Evolutionary conservation across 495 filamentous ascomycete genomes (phyloP).

Genomic region (Aspergillus indologenus): DNA sequence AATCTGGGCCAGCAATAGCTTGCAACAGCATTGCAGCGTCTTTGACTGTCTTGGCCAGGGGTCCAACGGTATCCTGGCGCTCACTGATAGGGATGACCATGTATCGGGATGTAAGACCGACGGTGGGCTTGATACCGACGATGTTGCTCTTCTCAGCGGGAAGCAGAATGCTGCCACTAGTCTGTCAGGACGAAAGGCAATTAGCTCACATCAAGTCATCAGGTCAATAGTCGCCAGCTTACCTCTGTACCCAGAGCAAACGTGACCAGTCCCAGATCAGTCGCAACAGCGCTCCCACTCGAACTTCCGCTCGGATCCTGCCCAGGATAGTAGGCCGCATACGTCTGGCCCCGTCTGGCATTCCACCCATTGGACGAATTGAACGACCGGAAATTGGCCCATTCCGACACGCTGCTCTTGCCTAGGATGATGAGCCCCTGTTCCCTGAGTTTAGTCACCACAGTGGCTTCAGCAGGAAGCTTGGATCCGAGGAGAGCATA

Average conservation of each 20-base stretch:
- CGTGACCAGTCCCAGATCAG: slow-evolving; percentile 47
- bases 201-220: slow-evolving; percentile 4
- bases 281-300: slow-evolving; percentile 49
- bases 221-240: slow-evolving; percentile 10
- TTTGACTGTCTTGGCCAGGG: slow-evolving; percentile 61
- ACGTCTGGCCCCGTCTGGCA: slow-evolving; percentile 50
- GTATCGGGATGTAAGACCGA: slow-evolving; percentile 61
- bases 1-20: slow-evolving; percentile 56
- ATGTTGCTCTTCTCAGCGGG: slow-evolving; percentile 52
- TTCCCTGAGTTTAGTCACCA: slow-evolving; percentile 47
- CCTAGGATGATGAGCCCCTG: slow-evolving; percentile 53
- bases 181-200: slow-evolving; percentile 23
- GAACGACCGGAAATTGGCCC: slow-evolving; percentile 50
- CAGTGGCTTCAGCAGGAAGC: slow-evolving; percentile 42
- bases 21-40: slow-evolving; percentile 65
- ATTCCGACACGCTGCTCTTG: slow-evolving; percentile 54
- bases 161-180: slow-evolving; percentile 53
- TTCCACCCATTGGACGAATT: slow-evolving; percentile 55
- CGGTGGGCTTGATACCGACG: slow-evolving; percentile 66
- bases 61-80: slow-evolving; percentile 64
- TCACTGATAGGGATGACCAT: slow-evolving; percentile 61
- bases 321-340: slow-evolving; percentile 47
- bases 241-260: slow-evolving; percentile 51
- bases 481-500: slow-evolving; percentile 53
- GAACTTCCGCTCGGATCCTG: slow-evolving; percentile 56